These are phyloP conservation scores for Auricularia sp. DNA, from an alignment of 768 basidiomycete genomes.

Conservation along the genomic window DNA sequence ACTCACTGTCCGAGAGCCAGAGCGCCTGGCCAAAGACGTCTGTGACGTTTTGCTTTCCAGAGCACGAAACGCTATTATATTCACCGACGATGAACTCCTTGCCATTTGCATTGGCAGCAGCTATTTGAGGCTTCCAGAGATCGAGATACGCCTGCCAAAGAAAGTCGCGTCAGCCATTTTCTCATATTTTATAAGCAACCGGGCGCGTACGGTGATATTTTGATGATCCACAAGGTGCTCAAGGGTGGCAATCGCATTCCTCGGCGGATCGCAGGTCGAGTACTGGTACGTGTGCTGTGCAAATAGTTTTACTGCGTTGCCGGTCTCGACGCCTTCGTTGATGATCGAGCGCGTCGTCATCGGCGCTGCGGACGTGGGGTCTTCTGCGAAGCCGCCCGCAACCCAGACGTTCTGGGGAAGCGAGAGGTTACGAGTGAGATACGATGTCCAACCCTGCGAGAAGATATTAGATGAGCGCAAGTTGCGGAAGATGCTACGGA, in stretches of 20 bases:
- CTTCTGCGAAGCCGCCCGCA: conserved; percentile 17
- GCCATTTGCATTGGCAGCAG: conserved; percentile 13
- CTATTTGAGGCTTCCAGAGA: conserved; percentile 24
- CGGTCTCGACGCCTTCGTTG: neutral
- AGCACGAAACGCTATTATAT: conserved; percentile 22
- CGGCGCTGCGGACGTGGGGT: conserved; percentile 17
- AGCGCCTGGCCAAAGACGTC: conserved; percentile 27
- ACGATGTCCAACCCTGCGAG: conserved; percentile 17
- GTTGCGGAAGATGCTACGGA: conserved; percentile 2
- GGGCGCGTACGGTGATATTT: conserved; percentile 23
- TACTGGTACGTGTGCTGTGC: conserved; percentile 27
- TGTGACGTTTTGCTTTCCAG: conserved; percentile 26
- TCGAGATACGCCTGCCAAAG: conserved; percentile 22
- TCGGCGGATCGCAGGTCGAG: conserved; percentile 24
- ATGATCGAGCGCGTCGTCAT: conserved; percentile 15
- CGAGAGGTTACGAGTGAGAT: conserved; percentile 13
- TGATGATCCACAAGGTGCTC: conserved; percentile 24
- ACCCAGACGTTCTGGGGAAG: conserved; percentile 15
- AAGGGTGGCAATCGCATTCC: conserved; percentile 22
- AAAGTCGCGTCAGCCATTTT: neutral
- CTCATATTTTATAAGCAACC: too few species aligned
- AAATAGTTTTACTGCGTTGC: conserved; percentile 16
- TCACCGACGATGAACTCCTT: conserved; percentile 11
- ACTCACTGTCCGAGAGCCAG: conserved; percentile 23
- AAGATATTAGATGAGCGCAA: neutral